A percentile compares a stretch with the other conserved stretches of the same genome.
phyloP scores from a whole-genome alignment of 345 rosid species.

The Hibiscus trionum region DNA sequence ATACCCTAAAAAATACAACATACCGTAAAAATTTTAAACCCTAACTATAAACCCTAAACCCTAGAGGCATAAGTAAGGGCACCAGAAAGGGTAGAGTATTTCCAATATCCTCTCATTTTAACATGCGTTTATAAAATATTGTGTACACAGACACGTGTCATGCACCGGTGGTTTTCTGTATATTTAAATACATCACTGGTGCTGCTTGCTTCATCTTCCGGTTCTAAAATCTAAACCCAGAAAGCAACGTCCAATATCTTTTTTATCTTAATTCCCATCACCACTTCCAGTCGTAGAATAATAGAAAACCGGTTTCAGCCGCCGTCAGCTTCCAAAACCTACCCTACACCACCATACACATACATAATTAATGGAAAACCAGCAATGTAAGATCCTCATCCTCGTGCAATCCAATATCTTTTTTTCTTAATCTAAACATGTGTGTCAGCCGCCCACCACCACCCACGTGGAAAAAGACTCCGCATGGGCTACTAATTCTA shows the following conservation, averaged over 20 bases:
- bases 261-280: background rate
- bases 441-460: background rate
- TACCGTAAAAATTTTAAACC: no score
- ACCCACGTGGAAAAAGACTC: background rate
- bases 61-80: no score
- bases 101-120: no score
- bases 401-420: background rate
- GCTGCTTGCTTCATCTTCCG: background rate
- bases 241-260: background rate
- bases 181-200: background rate
- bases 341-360: background rate
- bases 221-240: background rate
- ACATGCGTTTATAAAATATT: no score
- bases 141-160: background rate
- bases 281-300: background rate
- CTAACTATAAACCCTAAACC: no score
- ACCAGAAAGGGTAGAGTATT: no score
- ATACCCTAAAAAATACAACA: no score
- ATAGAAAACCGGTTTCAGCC: background rate
- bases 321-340: constrained; percentile 4
- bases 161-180: background rate
- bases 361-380: background rate
- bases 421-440: background rate
- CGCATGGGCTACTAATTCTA: background rate
- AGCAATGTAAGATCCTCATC: background rate